These are phyloP conservation scores for Erythrobasidium hasegawianum DNA, from an alignment of 1,284 basidiomycete species.

Conservation along the genomic window DNA sequence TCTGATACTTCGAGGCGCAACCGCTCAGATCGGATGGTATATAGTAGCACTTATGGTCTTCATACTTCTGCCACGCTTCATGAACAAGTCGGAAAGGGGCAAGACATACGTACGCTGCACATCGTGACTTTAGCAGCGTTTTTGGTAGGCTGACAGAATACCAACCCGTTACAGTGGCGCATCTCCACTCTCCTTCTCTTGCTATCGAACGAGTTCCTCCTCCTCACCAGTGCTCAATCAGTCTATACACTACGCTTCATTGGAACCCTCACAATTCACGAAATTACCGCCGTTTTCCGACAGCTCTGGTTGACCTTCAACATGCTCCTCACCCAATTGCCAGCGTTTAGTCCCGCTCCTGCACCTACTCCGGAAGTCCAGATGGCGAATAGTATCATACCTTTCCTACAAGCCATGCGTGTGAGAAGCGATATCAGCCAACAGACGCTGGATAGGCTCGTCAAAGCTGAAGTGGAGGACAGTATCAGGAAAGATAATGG, in stretches of 20 bases:
- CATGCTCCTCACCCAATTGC: slow-evolving; percentile 19
- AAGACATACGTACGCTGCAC: no score
- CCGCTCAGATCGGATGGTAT: slow-evolving; percentile 19
- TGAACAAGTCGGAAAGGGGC: no score
- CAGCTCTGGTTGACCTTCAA: slow-evolving; percentile 29
- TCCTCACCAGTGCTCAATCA: slow-evolving; percentile 11
- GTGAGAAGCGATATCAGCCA: background rate
- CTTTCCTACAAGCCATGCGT: background rate
- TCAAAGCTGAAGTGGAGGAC: background rate
- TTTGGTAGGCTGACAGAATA: no score
- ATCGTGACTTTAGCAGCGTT: no score
- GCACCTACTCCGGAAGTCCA: background rate
- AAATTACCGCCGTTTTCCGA: slow-evolving; percentile 14
- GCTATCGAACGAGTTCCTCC: slow-evolving; percentile 9
- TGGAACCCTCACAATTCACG: slow-evolving; percentile 2
- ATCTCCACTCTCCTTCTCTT: slow-evolving; percentile 12
- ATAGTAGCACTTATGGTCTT: slow-evolving; percentile 20
- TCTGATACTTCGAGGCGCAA: slow-evolving; percentile 1
- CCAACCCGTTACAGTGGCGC: slow-evolving; percentile 19
- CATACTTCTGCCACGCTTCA: slow-evolving; percentile 6
- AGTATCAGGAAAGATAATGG: no score
- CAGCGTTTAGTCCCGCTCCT: background rate
- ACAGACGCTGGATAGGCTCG: background rate
- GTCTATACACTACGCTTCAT: slow-evolving; percentile 3
- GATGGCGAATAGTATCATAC: background rate